phyloP scores from a whole-genome alignment of 768 basidiomycete genomes.

The Punctularia strigosozonata region DNA sequence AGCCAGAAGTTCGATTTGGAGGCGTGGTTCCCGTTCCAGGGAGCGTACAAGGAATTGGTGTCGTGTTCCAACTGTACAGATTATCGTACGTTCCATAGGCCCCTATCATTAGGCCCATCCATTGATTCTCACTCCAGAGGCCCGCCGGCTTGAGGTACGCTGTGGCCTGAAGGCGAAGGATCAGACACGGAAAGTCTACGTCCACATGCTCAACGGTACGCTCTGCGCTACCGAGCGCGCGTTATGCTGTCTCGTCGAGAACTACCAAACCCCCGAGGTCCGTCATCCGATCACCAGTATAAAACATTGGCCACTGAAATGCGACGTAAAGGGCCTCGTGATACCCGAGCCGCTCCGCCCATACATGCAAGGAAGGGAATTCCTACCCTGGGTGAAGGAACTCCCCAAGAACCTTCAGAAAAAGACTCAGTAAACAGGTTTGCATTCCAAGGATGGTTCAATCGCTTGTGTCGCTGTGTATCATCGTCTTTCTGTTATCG shows the following conservation, averaged over 20 bases:
- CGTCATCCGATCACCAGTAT: too few species aligned
- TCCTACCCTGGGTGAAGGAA: slow-evolving; percentile 74
- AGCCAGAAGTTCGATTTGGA: slow-evolving; percentile 96
- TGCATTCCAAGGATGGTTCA: too few species aligned
- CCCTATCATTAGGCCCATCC: not conserved
- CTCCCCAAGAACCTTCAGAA: slow-evolving; percentile 68
- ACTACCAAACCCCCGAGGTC: slow-evolving; percentile 93
- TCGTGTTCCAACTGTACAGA: slow-evolving; percentile 98
- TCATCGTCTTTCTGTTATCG: too few species aligned
- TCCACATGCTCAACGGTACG: slow-evolving; percentile 99
- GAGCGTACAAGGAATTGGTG: slow-evolving; percentile 92
- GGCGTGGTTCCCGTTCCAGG: slow-evolving; percentile 99
- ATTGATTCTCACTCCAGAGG: slow-evolving; percentile 43
- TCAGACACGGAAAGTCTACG: slow-evolving; percentile 85
- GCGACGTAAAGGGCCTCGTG: slow-evolving; percentile 57
- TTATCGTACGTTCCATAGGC: slow-evolving; percentile 62
- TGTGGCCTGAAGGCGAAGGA: slow-evolving; percentile 89
- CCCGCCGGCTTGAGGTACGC: slow-evolving; percentile 83
- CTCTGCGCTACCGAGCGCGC: slow-evolving; percentile 96
- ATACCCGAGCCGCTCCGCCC: slow-evolving; percentile 86
- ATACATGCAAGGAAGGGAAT: slow-evolving; percentile 94
- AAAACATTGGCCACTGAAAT: not conserved
- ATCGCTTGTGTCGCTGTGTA: too few species aligned
- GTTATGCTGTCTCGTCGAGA: slow-evolving; percentile 95
- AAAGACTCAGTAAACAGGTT: too few species aligned